Evolutionary conservation across 768 basidiomycete species (phyloP), one percentile per base, ranked within the genome.

Genomic region (Mycena belliarum): DNA sequence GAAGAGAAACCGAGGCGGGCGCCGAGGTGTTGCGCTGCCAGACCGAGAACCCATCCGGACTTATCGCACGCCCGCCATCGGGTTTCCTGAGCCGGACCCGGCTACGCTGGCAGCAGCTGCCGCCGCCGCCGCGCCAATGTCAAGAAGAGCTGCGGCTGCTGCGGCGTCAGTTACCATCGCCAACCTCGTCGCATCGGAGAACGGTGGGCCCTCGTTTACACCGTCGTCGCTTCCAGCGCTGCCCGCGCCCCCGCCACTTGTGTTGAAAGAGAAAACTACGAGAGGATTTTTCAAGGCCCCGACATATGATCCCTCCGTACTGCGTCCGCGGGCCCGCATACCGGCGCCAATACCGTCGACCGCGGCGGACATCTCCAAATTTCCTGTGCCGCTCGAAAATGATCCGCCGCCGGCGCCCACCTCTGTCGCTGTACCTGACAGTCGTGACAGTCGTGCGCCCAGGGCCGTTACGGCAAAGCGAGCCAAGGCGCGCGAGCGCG

Each of bases 1-100:
- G 44, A 90, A 93, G 68, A 86, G 91, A 49, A 88, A 91, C 65
- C 93, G 90, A 2, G 84, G 97, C 33, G 88, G 88, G 4, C 78
- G 89, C 52, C 77, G 91, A 28, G 93, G 93, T 15, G 80, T 94
- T 55, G 84, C 84, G 4, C 76, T 98, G 24, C 95, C 97, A 0
- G 97, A 99, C 69, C 87, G 96, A 42, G 96, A 99, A 57, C 89
- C 93, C 2, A 82, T 91, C 69, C 82, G 93, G 72, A 98, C 97
- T 7, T 91, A 89, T 73, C 87, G 97, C 33, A 95, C 95, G 0
- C 88, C 93, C 9, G 91, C 89, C 8, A 84, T 91, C 52, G 91
- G 90, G 25, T 92, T 88, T 80, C 93, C 88, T 5, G 91, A 88
- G 67, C 75, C 88, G 55, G 88, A 89, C 65, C 74, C 89, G 49